Percentiles rank a stretch among this genome's conserved stretches.
Evolutionary conservation across 768 basidiomycete genomes (phyloP).

Genomic region (Suillus spraguei): DNA sequence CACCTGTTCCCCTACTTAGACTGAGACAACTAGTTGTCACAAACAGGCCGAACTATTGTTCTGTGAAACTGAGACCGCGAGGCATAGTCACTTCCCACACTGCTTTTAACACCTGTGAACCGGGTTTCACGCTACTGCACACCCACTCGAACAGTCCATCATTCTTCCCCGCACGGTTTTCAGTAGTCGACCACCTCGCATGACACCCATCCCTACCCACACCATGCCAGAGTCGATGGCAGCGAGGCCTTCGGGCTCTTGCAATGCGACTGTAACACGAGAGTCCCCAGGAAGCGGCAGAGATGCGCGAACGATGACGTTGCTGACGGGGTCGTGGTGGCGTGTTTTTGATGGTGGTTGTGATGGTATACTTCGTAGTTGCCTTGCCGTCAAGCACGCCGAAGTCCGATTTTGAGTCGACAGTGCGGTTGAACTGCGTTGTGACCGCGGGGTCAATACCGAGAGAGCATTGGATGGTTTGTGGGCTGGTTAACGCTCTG

Average conservation of each 20-base stretch:
- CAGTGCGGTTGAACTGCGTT: slow-evolving; percentile 17
- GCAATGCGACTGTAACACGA: slow-evolving; percentile 29
- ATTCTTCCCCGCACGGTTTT: slow-evolving; percentile 22
- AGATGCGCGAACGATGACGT: slow-evolving; percentile 27
- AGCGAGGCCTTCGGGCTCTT: slow-evolving; percentile 28
- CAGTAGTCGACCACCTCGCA: slow-evolving; percentile 25
- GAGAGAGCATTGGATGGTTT: slow-evolving; percentile 24
- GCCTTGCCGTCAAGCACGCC: slow-evolving; percentile 12
- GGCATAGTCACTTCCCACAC: slow-evolving; percentile 34
- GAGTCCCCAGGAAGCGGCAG: slow-evolving; percentile 31
- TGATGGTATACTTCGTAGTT: slow-evolving; percentile 23
- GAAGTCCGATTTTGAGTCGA: slow-evolving; percentile 16
- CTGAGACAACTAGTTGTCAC: not conserved
- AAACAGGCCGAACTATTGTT: slow-evolving; percentile 12
- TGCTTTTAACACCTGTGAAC: slow-evolving; percentile 28
- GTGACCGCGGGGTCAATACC: slow-evolving; percentile 21
- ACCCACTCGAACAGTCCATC: slow-evolving; percentile 34
- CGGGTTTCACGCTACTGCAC: slow-evolving; percentile 23
- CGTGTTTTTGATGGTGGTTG: slow-evolving; percentile 19
- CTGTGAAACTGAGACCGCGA: slow-evolving; percentile 17
- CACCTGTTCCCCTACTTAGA: not conserved
- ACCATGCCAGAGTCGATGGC: slow-evolving; percentile 21
- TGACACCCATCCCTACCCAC: slow-evolving; percentile 16
- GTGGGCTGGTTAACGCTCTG: slow-evolving; percentile 20
- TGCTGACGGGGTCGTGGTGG: slow-evolving; percentile 15